A percentile compares a stretch with the other conserved stretches of the same genome.
Evolutionary conservation across 495 filamentous ascomycete genomes (phyloP).

Genomic region (Endocarpon pusillum): DNA sequence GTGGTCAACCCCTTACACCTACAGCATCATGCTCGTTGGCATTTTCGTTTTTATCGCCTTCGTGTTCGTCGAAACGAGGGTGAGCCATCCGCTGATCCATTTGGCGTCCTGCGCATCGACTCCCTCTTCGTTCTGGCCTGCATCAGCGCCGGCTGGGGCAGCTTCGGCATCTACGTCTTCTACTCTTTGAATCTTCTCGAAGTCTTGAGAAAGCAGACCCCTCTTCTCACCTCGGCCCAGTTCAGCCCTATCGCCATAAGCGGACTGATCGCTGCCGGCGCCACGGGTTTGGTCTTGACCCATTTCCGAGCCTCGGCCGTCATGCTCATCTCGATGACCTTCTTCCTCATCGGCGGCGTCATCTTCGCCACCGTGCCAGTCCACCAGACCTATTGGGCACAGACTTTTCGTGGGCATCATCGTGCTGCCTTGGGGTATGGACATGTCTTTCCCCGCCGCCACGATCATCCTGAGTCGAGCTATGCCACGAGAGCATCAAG

Average conservation of each 20-base stretch:
- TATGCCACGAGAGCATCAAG: conserved; percentile 41
- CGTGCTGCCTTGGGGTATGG: conserved; percentile 44
- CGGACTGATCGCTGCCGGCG: conserved; percentile 30
- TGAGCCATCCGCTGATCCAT: conserved; percentile 39
- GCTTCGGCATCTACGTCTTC: conserved; percentile 43
- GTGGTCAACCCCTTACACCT: conserved; percentile 37
- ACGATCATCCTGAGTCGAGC: conserved; percentile 42
- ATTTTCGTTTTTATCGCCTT: conserved; percentile 33
- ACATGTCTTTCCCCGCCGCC: conserved; percentile 41
- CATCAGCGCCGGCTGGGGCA: conserved; percentile 39
- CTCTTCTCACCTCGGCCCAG: conserved; percentile 31
- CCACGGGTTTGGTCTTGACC: conserved; percentile 29
- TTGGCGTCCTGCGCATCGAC: conserved; percentile 31
- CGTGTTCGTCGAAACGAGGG: conserved; percentile 28
- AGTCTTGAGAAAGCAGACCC: conserved; percentile 25
- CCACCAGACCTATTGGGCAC: conserved; percentile 40
- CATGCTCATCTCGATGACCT: conserved; percentile 31
- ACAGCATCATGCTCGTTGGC: conserved; percentile 38
- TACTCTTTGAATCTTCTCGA: conserved; percentile 40
- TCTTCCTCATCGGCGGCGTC: conserved; percentile 27
- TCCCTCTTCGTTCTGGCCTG: conserved; percentile 36
- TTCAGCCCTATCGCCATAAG: conserved; percentile 25
- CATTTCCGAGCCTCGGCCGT: conserved; percentile 25
- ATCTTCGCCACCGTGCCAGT: conserved; percentile 31
- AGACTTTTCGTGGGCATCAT: conserved; percentile 36